Evolutionary conservation across 768 basidiomycete genomes (phyloP), one percentile per base, ranked within the genome.

Genomic region (Guyanaporus albipodus): DNA sequence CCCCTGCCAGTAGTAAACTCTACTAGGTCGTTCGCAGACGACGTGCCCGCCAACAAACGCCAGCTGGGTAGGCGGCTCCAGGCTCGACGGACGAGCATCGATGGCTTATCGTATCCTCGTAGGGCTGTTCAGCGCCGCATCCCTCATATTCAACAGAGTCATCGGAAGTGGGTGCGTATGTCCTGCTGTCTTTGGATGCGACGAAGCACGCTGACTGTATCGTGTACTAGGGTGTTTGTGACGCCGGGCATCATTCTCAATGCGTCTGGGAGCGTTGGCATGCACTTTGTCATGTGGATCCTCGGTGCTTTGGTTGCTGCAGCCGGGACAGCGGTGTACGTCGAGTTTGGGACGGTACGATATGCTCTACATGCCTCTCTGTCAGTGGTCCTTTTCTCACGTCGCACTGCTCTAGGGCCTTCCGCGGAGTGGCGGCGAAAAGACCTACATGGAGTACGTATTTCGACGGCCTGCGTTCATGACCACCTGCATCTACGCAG

Each of bases 401-500:
- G 8, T 17, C 22, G 2, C 46, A 6, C 2, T 23, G n/a, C 1
- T 17, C 7, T 39, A 86, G 82, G 83, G 79, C 17, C 69, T 88
- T 2, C 86, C 86, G 2, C 70, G 78, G 3, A 87, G 74, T 44
- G 86, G 86, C 1, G 86, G 82, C 2, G 85, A 87, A 69, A 87
- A 87, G 67, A 84, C 81, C 42, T 88, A 87, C 55, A 64, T 88
- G 29, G 83, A 86, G 50, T 85, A 73, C 58, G 75, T 86, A n/a
- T 87, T 77, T 62, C 69, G 76, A 37, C 70, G 71, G 4, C 86
- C 85, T 6, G 74, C 70, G 39, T 84, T 81, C 55, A 62, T 88
- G 57, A 71, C 68, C 12, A 81, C 82, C 4, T 86, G 82, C 54
- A 56, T 72, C 8, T 87, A 75, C 51, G 73, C 79, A 3, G 63